Percentiles rank a stretch among this genome's conserved stretches.
These are phyloP conservation scores for Tulasnella sp. DNA, from an alignment of 768 basidiomycete species.

Conservation along the genomic window DNA sequence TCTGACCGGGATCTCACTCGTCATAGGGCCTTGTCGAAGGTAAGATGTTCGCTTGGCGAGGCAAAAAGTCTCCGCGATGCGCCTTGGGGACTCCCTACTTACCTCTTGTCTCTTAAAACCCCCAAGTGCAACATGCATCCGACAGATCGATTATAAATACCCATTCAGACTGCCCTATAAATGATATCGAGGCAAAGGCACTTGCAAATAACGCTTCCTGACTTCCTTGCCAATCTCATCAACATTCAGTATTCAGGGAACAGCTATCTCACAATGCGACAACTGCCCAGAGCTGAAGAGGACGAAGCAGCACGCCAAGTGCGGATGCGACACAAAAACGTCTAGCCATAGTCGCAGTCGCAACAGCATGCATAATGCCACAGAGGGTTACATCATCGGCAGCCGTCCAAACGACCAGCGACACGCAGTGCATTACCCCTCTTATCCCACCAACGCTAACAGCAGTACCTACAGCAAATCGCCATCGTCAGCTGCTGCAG, in stretches of 20 bases:
- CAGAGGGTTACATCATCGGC: background rate
- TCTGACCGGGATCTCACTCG: background rate
- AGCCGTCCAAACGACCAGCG: background rate
- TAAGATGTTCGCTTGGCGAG: conserved; percentile 17
- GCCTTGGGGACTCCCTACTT: background rate
- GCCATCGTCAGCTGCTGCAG: background rate
- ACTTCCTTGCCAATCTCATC: background rate
- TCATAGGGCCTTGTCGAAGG: background rate
- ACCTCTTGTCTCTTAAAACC: background rate
- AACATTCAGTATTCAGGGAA: conserved; percentile 41
- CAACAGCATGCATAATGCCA: background rate
- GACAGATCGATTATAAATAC: conserved; percentile 84
- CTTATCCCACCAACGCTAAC: background rate
- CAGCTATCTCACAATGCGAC: conserved; percentile 83
- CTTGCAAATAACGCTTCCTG: background rate
- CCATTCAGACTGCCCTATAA: conserved; percentile 82
- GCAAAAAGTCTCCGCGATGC: background rate
- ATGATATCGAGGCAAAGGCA: conserved; percentile 74
- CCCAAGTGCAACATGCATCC: conserved; percentile 75
- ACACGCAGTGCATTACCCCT: background rate
- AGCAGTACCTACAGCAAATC: background rate
- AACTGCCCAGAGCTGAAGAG: conserved; percentile 77
- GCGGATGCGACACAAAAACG: conserved; percentile 45
- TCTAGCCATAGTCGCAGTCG: background rate
- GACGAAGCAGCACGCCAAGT: conserved; percentile 75